Base-by-base conservation (phyloP, 2,329 filamentous ascomycete genomes). In the Colletotrichum cuscutae region DNA sequence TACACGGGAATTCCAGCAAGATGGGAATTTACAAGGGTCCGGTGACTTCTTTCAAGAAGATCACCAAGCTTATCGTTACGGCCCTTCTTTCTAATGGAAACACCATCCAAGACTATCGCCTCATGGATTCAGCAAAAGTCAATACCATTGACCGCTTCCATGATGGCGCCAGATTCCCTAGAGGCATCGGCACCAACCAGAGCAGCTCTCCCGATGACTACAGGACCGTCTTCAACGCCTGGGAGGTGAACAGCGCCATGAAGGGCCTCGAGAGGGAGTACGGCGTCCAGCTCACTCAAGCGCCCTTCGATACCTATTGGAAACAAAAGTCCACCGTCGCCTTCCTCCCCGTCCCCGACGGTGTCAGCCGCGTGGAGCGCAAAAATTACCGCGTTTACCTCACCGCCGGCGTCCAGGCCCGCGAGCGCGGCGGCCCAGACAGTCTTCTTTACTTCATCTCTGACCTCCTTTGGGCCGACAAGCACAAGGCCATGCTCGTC, bases 381-480 rank as follows among this genome's bases (percentile, higher is more conserved):
- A 19, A 53, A 32, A 5, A 53, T 53, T 86, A 87, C 75, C 83
- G 85, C 46, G 84, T 89, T 24, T 88, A 87, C 76, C 79, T 91
- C 67, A 86, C 86, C 72, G 85, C 85, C 56, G 87, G 83, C 46
- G 84, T 90, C 61, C 89, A 91, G 76, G 87, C 89, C 8, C 87
- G 89, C 35, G 89, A 91, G 80, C 86, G 89, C 12, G 89, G 88
- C 35, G 87, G 85, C 0, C 84, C 89, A 0, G 89, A 91, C 76
- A 83, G 86, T 66, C 81, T 90, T 12, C 78, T 91, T 54, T 90
- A 89, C 81, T 90, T 89, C 80, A 81, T 90, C 32, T 81, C 87
- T 0, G 89, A 91, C 76, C 82, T 91, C 5, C 83, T 91, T 4
- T 84, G 85, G 61, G 89, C 89, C 37, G 82, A 86, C 75, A 84